Evolutionary conservation across 176 grass and related monocot genomes (phyloP).

Genomic region (Panicum miliaceum): DNA sequence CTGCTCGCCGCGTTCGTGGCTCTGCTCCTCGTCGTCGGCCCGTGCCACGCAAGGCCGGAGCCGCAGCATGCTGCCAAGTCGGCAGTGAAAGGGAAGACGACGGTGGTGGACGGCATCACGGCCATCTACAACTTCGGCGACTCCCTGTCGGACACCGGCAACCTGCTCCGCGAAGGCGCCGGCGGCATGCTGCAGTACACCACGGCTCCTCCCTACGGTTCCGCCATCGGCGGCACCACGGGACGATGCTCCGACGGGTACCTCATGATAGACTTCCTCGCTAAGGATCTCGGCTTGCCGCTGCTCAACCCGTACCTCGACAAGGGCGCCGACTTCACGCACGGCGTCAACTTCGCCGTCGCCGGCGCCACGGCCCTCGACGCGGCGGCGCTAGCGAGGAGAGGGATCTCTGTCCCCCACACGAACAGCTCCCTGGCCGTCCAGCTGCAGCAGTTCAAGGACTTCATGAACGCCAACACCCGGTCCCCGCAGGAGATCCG

Average conservation of each 20-base stretch:
- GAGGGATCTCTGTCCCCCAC: conserved; percentile 17
- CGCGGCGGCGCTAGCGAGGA: conserved; percentile 43
- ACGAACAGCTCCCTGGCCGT: conserved; percentile 43
- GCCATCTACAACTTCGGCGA: conserved; percentile 50
- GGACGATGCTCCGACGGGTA: conserved; percentile 39
- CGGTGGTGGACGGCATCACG: conserved; percentile 14
- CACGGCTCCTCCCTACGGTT: conserved; percentile 21
- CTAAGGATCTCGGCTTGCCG: conserved; percentile 38
- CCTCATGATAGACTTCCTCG: conserved; percentile 48
- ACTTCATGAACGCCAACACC: not conserved
- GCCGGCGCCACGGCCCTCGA: conserved; percentile 52
- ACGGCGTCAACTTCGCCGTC: conserved; percentile 62
- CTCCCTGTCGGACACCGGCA: conserved; percentile 36
- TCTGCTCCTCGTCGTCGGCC: not conserved
- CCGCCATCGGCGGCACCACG: not conserved
- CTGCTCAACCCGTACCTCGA: conserved; percentile 53
- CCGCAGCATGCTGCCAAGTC: not conserved
- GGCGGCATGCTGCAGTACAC: not conserved
- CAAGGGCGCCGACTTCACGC: conserved; percentile 41
- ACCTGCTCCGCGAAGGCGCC: conserved; percentile 37
- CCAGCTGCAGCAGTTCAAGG: conserved; percentile 51
- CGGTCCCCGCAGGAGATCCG: conserved; percentile 29
- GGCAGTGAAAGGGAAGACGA: not conserved
- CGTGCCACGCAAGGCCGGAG: conserved; percentile 14
- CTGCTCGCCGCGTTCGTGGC: not conserved